phyloP scores from a whole-genome alignment of 805 yeast species.

The Zygosaccharomyces gambellarensis region DNA sequence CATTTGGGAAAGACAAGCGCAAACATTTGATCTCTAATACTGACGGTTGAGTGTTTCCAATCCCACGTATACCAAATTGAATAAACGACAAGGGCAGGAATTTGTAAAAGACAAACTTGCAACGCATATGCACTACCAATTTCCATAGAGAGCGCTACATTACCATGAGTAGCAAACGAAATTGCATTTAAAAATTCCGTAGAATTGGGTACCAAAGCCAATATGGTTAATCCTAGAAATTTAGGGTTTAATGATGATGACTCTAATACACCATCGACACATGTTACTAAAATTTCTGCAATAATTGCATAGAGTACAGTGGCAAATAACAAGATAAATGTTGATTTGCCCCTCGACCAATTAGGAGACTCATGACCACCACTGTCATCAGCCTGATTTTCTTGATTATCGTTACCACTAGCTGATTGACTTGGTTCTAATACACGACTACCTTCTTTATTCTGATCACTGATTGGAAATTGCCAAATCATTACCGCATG shows the following conservation, averaged over 20 bases:
- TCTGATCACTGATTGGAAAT: slow-evolving; percentile 43
- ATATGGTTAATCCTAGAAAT: slow-evolving; percentile 86
- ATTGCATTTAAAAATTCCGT: slow-evolving; percentile 96
- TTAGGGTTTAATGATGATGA: slow-evolving; percentile 78
- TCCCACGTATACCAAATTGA: slow-evolving; percentile 50
- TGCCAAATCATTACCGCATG: slow-evolving; percentile 98
- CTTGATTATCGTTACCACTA: slow-evolving; percentile 12
- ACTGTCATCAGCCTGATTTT: slow-evolving; percentile 32
- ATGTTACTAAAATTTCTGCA: slow-evolving; percentile 90
- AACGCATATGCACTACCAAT: slow-evolving; percentile 96
- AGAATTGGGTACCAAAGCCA: slow-evolving; percentile 94
- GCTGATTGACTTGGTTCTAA: slow-evolving; percentile 3
- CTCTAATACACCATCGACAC: slow-evolving; percentile 80
- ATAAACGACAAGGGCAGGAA: slow-evolving; percentile 81
- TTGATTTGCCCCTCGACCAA: slow-evolving; percentile 85
- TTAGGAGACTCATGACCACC: slow-evolving; percentile 96
- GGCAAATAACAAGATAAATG: slow-evolving; percentile 75
- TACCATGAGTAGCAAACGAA: slow-evolving; percentile 92
- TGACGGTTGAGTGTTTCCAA: slow-evolving; percentile 27
- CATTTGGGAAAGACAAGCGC: slow-evolving; percentile 89
- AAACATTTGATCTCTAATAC: slow-evolving; percentile 48
- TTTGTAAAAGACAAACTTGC: slow-evolving; percentile 90
- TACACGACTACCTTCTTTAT: slow-evolving; percentile 21
- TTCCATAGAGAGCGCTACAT: slow-evolving; percentile 94
- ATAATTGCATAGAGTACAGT: slow-evolving; percentile 86